Conservation (phyloP, 116 monocot genomes). For the Posidonia oceanica region DNA sequence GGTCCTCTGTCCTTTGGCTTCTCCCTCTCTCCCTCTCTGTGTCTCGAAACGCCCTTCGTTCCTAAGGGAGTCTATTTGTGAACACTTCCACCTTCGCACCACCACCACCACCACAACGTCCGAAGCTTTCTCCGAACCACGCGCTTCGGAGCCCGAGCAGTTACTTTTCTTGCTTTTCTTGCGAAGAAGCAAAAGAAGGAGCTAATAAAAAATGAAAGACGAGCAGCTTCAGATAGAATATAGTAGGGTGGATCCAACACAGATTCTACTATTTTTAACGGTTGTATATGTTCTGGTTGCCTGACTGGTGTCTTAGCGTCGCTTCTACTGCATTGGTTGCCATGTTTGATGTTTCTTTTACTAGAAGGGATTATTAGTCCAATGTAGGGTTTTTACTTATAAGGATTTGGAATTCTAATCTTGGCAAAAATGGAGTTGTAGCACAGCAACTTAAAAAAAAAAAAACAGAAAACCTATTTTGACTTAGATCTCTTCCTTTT, state of each 20-base stretch:
- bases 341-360: not conserved
- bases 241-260: not conserved
- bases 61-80: not conserved
- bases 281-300: not conserved
- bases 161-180: not conserved
- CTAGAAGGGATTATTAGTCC: too few species aligned
- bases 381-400: too few species aligned
- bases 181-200: not conserved
- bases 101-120: not conserved
- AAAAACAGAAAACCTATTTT: too few species aligned
- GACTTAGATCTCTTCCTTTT: too few species aligned
- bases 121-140: slow-evolving; percentile 1
- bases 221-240: not conserved
- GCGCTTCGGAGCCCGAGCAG: slow-evolving; percentile 2
- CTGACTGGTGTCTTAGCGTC: too few species aligned
- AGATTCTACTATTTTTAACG: slow-evolving; percentile 4
- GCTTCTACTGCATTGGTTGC: not conserved
- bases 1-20: not conserved
- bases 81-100: not conserved
- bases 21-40: not conserved
- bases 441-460: too few species aligned
- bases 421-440: too few species aligned
- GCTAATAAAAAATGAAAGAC: too few species aligned
- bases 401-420: too few species aligned
- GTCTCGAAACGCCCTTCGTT: not conserved